Percentiles rank a stretch among this genome's conserved stretches.
These are phyloP conservation scores for Globisporangium nodosum DNA, from an alignment of 352 stramenopile species.

Conservation along the genomic window DNA sequence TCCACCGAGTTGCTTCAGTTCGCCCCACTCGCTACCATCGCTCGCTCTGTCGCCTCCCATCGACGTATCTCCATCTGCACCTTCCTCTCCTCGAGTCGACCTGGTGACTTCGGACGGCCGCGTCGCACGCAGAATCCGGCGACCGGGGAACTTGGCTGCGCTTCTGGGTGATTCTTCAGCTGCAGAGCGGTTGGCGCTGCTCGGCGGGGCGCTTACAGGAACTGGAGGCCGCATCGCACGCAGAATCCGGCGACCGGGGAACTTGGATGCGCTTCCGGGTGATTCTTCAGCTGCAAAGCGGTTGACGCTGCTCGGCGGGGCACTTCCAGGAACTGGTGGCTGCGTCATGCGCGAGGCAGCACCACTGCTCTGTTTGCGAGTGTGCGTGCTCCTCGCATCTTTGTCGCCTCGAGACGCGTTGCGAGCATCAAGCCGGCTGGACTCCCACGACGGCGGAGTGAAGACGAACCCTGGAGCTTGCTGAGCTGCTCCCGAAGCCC, in stretches of 20 bases:
- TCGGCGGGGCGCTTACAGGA: background rate
- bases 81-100: background rate
- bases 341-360: background rate
- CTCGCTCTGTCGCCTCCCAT: slow-evolving; percentile 23
- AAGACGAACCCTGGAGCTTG: too few species aligned
- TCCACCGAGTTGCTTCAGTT: slow-evolving; percentile 58
- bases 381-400: too few species aligned
- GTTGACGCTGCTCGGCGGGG: background rate
- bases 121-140: slow-evolving; percentile 12
- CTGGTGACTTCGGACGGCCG: slow-evolving; percentile 1
- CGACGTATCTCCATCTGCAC: slow-evolving; percentile 5
- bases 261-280: too few species aligned
- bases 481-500: background rate
- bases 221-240: slow-evolving; percentile 4
- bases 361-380: background rate
- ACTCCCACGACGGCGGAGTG: too few species aligned
- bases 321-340: background rate
- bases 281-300: too few species aligned
- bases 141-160: background rate
- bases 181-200: background rate
- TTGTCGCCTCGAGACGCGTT: too few species aligned
- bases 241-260: slow-evolving; percentile 9
- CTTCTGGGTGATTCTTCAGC: too few species aligned
- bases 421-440: too few species aligned
- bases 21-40: slow-evolving; percentile 44